Conservation (phyloP, 306 rosid species). For the Argentina anserina region DNA sequence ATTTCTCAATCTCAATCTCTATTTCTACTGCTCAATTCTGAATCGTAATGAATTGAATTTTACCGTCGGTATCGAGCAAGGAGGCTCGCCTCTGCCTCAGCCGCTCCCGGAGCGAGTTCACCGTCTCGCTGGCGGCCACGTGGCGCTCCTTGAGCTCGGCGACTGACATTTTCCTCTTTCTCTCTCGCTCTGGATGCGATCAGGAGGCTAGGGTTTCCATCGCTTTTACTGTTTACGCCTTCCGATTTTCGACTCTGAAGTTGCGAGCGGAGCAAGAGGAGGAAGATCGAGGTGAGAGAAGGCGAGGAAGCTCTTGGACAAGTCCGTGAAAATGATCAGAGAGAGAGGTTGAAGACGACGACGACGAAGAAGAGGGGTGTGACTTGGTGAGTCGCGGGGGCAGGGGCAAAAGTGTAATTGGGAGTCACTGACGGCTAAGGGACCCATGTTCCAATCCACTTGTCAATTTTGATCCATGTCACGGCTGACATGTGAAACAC, state of each 20-base stretch:
- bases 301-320: not conserved
- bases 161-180: constrained; percentile 57
- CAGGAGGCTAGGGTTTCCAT: constrained; percentile 17
- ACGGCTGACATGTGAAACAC: not conserved
- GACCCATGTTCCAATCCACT: not conserved
- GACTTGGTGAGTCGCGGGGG: not conserved
- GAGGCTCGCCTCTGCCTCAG: constrained; percentile 66
- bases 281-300: not conserved
- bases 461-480: not conserved
- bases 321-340: not conserved
- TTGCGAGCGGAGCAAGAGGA: not conserved
- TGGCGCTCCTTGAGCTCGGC: constrained; percentile 92
- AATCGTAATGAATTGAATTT: not conserved
- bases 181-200: constrained; percentile 7
- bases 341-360: not conserved
- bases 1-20: not conserved
- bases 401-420: not conserved
- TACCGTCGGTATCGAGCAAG: constrained; percentile 82
- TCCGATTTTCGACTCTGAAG: not conserved
- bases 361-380: not conserved
- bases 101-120: constrained; percentile 68
- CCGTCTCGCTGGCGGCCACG: constrained; percentile 69
- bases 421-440: not conserved
- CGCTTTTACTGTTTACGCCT: not conserved
- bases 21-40: too few relatives aligned